These are phyloP conservation scores for Annulohypoxylon moriforme DNA, from an alignment of 495 filamentous ascomycete species.

Conservation along the genomic window DNA sequence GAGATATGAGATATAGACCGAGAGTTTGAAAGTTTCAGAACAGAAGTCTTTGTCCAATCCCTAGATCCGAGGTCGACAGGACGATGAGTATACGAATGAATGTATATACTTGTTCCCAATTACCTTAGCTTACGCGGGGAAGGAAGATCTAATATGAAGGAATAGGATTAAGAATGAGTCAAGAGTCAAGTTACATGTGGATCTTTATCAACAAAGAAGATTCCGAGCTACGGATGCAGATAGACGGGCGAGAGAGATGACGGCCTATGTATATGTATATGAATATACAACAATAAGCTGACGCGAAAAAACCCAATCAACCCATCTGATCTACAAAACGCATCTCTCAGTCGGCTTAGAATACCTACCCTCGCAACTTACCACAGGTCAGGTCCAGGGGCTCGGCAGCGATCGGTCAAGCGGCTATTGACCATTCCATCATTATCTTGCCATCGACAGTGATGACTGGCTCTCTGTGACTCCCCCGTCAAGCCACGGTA, in stretches of 20 bases:
- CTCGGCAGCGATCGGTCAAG: constrained; percentile 47
- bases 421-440: constrained; percentile 40
- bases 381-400: constrained; percentile 17
- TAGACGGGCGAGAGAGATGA: constrained; percentile 5
- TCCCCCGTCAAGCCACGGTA: constrained; percentile 20
- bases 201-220: constrained; percentile 29
- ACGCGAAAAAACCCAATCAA: constrained; percentile 4
- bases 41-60: constrained; percentile 3
- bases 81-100: not conserved
- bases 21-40: not conserved
- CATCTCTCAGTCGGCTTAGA: constrained; percentile 15
- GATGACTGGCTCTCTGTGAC: constrained; percentile 7
- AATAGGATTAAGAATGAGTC: constrained; percentile 7
- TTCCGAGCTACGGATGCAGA: constrained; percentile 33
- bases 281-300: constrained; percentile 21
- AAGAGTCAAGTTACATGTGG: constrained; percentile 15
- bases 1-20: constrained; percentile 8
- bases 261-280: not conserved
- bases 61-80: constrained; percentile 1
- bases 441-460: constrained; percentile 18
- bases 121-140: not conserved
- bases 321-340: constrained; percentile 27
- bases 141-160: constrained; percentile 12
- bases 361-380: constrained; percentile 10
- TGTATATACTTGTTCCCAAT: not conserved